A percentile compares a stretch with the other conserved stretches of the same genome.
Conservation (phyloP, 345 rosid species). For the Eutrema heterophyllum region DNA sequence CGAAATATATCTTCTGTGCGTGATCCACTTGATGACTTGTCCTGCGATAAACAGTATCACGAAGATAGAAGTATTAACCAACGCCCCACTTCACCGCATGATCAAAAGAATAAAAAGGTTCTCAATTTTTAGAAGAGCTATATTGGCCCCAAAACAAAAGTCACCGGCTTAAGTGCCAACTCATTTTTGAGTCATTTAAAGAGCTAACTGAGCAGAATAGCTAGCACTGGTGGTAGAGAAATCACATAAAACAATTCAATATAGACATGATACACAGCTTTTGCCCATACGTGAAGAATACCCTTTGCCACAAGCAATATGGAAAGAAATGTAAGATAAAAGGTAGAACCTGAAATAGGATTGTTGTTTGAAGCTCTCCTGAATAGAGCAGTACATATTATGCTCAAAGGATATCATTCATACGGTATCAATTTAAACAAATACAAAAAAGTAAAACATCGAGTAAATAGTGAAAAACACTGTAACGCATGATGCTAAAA, state of each 20-base stretch:
- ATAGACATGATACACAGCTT: background rate
- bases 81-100: slow-evolving; percentile 7
- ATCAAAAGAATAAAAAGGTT: slow-evolving; percentile 5
- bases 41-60: slow-evolving; percentile 64
- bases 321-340: background rate
- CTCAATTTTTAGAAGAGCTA: background rate
- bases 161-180: background rate
- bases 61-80: slow-evolving; percentile 32
- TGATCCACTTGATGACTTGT: slow-evolving; percentile 53
- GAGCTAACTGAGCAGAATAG: background rate
- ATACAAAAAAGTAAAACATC: background rate
- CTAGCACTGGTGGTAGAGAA: background rate
- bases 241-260: background rate
- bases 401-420: background rate
- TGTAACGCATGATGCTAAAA: background rate
- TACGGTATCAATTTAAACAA: background rate
- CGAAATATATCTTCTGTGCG: slow-evolving; percentile 52
- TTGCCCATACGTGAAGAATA: background rate
- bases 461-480: background rate
- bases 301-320: background rate
- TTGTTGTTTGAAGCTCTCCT: background rate
- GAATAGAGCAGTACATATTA: background rate
- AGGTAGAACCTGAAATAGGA: background rate
- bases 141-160: background rate
- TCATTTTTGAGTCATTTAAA: background rate